phyloP scores from a whole-genome alignment of 768 basidiomycete species.

The Phylloporus sp. region DNA sequence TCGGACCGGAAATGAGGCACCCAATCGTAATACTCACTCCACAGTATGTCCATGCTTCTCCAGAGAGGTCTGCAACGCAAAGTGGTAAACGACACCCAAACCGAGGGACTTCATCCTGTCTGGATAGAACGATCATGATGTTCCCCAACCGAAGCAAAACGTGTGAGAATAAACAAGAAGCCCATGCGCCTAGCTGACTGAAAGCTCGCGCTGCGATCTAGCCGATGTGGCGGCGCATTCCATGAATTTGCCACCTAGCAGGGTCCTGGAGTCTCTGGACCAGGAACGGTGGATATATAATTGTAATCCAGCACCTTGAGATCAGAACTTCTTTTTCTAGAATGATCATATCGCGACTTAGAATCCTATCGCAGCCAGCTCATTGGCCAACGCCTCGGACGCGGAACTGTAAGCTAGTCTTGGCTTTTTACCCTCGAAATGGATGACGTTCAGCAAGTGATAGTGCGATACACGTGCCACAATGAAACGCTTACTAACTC shows the following conservation, averaged over 20 bases:
- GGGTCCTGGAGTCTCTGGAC: constrained; percentile 10
- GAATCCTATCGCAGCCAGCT: constrained; percentile 10
- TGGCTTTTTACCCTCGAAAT: constrained; percentile 1
- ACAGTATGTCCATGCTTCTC: constrained; percentile 5
- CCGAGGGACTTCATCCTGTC: not conserved
- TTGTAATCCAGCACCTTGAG: not conserved
- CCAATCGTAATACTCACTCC: constrained; percentile 12
- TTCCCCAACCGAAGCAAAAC: not conserved
- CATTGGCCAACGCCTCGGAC: constrained; percentile 18
- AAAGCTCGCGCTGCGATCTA: not conserved
- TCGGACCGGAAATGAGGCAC: constrained; percentile 1
- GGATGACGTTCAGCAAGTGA: constrained; percentile 1
- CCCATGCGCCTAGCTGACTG: constrained; percentile 7
- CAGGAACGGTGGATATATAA: constrained; percentile 12
- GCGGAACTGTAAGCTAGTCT: constrained; percentile 6
- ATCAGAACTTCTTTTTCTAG: constrained; percentile 8
- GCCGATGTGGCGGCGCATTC: constrained; percentile 1
- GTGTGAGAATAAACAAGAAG: not conserved
- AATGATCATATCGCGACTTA: constrained; percentile 5
- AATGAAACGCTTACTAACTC: not conserved
- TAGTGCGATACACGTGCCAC: constrained; percentile 8
- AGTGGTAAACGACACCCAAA: not conserved
- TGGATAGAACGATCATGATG: not conserved
- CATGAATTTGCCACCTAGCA: constrained; percentile 9
- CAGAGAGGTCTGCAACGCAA: not conserved